Base-by-base conservation (phyloP, 2,329 filamentous ascomycete species). In the Lasiodiplodia citricola region DNA sequence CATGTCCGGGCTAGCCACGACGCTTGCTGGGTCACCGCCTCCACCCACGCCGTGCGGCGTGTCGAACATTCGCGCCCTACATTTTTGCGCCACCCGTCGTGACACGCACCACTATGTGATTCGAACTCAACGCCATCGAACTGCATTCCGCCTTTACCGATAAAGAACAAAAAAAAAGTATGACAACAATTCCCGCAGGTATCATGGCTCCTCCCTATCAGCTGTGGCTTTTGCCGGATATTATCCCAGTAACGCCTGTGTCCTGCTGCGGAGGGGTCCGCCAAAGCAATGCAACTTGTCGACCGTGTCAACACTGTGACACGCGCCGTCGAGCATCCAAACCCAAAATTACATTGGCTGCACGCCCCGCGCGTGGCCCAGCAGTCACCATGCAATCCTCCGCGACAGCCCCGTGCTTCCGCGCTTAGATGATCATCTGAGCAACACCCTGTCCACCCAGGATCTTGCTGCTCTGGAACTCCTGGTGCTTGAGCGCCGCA, bases 391-490 rank as follows among this genome's bases (percentile, higher is more conserved):
- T 31, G 25, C 52, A 28, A 37, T 60, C 65, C 54, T 60, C 18
- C 47, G 18, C 31, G 23, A 21, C 44, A 54, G 31, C 37, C 38
- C 23, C 28, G 18, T 10, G 25, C 7, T 55, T 44, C 37, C 28
- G 52, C 37, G 35, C 67, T 74, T 84, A 97, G 77, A 98, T 94
- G 82, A 98, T 97, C 95, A 98, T 97, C 85, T 97, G 94, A 71
- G 94, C 96, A 74, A 97, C 92, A 65, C 95, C 95, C 73, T 93
- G 91, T 66, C 96, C 96, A 73, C 96, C 96, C 66, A 99, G 86
- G 18, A 95, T 98, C 88, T 98, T 98, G 87, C 94, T 97, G 70
- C 92, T 92, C 73, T 94, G 89, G 81, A 96, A 96, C 44, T 88
- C 91, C 83, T 96, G 93, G 70, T 92, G 91, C 85, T 93, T 95